Conservation (phyloP, 306 rosid genomes). For the Senna siamea region DNA sequence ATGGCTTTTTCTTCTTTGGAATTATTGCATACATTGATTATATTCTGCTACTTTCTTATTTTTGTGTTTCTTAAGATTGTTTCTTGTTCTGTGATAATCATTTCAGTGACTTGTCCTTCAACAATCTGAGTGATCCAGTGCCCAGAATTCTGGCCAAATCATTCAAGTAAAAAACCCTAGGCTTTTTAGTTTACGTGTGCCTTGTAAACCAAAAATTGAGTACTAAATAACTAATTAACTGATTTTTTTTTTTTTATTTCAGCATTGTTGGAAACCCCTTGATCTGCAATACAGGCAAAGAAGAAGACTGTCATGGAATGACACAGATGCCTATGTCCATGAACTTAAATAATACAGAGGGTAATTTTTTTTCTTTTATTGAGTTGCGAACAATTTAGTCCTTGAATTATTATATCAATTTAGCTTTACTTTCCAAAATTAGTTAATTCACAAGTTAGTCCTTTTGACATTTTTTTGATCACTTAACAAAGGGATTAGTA, state of each 20-base stretch:
- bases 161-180: constrained; percentile 63
- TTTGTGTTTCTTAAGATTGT: constrained; percentile 36
- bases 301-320: constrained; percentile 77
- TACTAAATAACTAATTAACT: no score
- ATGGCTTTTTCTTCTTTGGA: constrained; percentile 32
- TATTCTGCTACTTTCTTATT: constrained; percentile 18
- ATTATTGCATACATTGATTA: constrained; percentile 6
- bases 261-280: constrained; percentile 93
- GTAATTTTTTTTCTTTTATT: constrained; percentile 42
- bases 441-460: no score
- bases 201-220: background rate
- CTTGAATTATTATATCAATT: no score
- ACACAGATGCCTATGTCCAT: constrained; percentile 89
- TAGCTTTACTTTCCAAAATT: no score
- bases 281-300: constrained; percentile 80
- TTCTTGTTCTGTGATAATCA: constrained; percentile 39
- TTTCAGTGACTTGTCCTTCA: constrained; percentile 88
- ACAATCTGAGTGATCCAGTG: constrained; percentile 84
- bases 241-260: constrained; percentile 24
- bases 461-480: no score
- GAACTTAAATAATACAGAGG: constrained; percentile 73
- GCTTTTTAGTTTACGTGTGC: background rate
- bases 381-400: background rate
- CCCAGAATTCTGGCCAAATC: constrained; percentile 92
- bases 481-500: no score